phyloP scores from a whole-genome alignment of 192 early-diverging fungal species.

The Chytriomyces hyalinus region DNA sequence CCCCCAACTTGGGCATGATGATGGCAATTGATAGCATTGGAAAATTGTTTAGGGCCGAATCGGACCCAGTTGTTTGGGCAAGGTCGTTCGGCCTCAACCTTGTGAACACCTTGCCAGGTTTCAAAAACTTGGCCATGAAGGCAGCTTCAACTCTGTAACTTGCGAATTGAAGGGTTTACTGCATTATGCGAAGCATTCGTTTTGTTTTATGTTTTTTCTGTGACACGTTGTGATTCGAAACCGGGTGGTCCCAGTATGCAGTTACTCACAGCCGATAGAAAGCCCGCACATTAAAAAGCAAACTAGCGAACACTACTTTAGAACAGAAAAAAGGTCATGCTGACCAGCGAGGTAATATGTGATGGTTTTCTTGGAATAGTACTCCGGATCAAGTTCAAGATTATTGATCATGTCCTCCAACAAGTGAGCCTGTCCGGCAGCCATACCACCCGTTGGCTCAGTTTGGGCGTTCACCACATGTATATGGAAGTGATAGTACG shows the following conservation, averaged over 20 bases:
- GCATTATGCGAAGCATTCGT: background rate
- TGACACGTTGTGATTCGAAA: no score
- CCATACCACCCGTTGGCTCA: slow-evolving; percentile 18
- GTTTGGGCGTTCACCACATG: slow-evolving; percentile 27
- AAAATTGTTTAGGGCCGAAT: slow-evolving; percentile 74
- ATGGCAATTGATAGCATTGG: slow-evolving; percentile 81
- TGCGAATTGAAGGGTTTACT: background rate
- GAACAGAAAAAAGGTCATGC: slow-evolving; percentile 7
- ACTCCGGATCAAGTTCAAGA: slow-evolving; percentile 7
- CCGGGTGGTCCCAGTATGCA: no score
- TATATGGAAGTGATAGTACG: slow-evolving; percentile 25
- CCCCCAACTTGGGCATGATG: slow-evolving; percentile 83
- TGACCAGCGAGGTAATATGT: slow-evolving; percentile 7
- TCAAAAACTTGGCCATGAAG: slow-evolving; percentile 60
- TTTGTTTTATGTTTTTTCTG: no score
- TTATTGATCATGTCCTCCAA: slow-evolving; percentile 30
- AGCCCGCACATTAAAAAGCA: no score
- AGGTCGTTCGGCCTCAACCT: slow-evolving; percentile 76
- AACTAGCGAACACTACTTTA: background rate
- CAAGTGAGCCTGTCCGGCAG: slow-evolving; percentile 28
- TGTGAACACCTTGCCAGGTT: slow-evolving; percentile 65
- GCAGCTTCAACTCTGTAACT: slow-evolving; percentile 12
- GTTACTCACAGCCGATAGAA: no score
- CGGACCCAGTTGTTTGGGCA: slow-evolving; percentile 63
- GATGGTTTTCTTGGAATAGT: background rate